phyloP scores from a whole-genome alignment of 306 rosid species.

The Elaeagnus macrophylla region DNA sequence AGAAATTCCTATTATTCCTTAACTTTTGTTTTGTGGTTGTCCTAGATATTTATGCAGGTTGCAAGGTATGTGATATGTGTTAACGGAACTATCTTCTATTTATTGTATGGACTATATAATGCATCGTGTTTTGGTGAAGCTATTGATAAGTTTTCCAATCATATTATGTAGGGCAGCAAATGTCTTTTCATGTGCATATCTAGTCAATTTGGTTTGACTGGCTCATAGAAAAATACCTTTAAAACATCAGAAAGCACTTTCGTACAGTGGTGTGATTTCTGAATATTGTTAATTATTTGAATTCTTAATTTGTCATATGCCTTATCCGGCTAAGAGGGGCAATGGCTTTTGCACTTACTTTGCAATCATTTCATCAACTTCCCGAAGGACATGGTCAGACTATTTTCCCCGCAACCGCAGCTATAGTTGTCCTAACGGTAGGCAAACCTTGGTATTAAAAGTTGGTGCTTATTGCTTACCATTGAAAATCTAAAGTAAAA shows the following conservation, averaged over 20 bases:
- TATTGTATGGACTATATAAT: background rate
- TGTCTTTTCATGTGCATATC: conserved; percentile 89
- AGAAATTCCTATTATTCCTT: conserved; percentile 31
- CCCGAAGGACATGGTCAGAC: conserved; percentile 99
- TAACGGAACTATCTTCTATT: conserved; percentile 3
- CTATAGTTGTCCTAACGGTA: conserved; percentile 95
- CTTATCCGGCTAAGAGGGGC: conserved; percentile 80
- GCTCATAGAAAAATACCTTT: conserved; percentile 63
- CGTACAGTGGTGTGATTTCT: conserved; percentile 79
- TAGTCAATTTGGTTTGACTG: conserved; percentile 85
- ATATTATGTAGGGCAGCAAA: conserved; percentile 71
- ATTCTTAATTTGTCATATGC: background rate
- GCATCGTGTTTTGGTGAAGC: conserved; percentile 1
- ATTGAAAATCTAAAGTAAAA: too few species aligned
- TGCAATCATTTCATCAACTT: conserved; percentile 96
- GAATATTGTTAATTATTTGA: conserved; percentile 13
- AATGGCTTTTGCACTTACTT: conserved; percentile 97
- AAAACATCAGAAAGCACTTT: conserved; percentile 88
- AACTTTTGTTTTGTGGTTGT: conserved; percentile 28
- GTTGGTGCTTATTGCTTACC: too few species aligned
- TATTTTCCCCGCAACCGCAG: conserved; percentile 93
- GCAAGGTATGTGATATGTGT: conserved; percentile 65
- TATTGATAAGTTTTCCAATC: conserved; percentile 15
- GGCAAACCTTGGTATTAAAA: conserved; percentile 11
- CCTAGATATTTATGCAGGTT: conserved; percentile 71